phyloP scores from a whole-genome alignment of 768 basidiomycete species.

The Coprinellus aureogranulatus region DNA sequence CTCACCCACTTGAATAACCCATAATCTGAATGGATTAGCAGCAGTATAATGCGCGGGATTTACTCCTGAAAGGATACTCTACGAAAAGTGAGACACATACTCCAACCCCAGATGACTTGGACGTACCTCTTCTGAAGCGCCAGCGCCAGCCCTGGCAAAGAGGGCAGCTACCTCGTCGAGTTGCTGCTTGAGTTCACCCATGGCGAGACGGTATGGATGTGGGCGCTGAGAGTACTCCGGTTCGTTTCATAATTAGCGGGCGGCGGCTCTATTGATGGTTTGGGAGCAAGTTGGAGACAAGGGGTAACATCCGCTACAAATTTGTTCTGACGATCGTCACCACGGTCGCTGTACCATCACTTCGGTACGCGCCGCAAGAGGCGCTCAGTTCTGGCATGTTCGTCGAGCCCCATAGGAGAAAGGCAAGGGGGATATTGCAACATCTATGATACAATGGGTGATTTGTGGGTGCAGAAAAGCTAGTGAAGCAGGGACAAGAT shows the following conservation, averaged over 20 bases:
- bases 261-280: background rate
- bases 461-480: no score
- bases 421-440: no score
- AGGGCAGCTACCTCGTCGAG: slow-evolving; percentile 19
- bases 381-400: no score
- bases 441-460: no score
- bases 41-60: slow-evolving; percentile 65
- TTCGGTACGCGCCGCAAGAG: no score
- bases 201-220: slow-evolving; percentile 19
- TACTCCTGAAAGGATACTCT: slow-evolving; percentile 76
- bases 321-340: no score
- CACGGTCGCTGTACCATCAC: no score
- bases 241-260: background rate
- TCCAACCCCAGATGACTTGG: background rate
- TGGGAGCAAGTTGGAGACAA: background rate
- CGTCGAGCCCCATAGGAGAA: no score
- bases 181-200: slow-evolving; percentile 49
- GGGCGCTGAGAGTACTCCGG: background rate
- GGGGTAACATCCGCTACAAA: background rate
- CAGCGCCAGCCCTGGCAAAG: slow-evolving; percentile 45
- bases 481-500: no score
- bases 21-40: slow-evolving; percentile 68
- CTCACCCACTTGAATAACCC: slow-evolving; percentile 74
- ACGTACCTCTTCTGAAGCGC: slow-evolving; percentile 48
- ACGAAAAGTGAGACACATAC: background rate